These are phyloP conservation scores for Boletellus ananas DNA, from an alignment of 768 basidiomycete species.

Conservation along the genomic window DNA sequence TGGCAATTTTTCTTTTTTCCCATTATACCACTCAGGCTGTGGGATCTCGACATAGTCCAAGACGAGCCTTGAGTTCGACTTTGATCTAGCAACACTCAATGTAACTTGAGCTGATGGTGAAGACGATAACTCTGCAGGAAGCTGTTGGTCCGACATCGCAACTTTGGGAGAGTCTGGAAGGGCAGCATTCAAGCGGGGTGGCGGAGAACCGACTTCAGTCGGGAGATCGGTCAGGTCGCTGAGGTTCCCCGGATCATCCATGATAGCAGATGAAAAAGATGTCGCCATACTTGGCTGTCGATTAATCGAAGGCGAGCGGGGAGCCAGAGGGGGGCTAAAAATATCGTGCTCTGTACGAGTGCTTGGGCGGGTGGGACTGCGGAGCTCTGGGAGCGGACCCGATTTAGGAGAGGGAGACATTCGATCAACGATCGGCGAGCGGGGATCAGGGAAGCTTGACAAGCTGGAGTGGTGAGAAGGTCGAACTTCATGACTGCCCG, in stretches of 20 bases:
- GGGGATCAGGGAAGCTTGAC: not conserved
- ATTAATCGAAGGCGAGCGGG: not conserved
- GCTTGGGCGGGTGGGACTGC: not conserved
- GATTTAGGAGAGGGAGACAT: not conserved
- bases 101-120: not conserved
- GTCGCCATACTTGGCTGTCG: not conserved
- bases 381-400: not conserved
- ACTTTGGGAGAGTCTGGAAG: not conserved
- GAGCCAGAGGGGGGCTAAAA: not conserved
- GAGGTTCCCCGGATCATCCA: constrained; percentile 14
- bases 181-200: not conserved
- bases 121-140: not conserved
- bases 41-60: constrained; percentile 24
- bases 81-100: not conserved
- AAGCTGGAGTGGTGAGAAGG: not conserved
- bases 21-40: constrained; percentile 10
- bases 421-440: not conserved
- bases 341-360: not conserved
- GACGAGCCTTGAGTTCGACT: constrained; percentile 13
- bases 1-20: not conserved
- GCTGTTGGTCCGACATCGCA: not conserved
- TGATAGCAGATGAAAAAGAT: not conserved
- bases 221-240: constrained; percentile 32
- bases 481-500: not conserved
- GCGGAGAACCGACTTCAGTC: constrained; percentile 19